Evolutionary conservation across 169 alveolate species (phyloP).

Genomic region (Plasmodium gallinaceum): DNA sequence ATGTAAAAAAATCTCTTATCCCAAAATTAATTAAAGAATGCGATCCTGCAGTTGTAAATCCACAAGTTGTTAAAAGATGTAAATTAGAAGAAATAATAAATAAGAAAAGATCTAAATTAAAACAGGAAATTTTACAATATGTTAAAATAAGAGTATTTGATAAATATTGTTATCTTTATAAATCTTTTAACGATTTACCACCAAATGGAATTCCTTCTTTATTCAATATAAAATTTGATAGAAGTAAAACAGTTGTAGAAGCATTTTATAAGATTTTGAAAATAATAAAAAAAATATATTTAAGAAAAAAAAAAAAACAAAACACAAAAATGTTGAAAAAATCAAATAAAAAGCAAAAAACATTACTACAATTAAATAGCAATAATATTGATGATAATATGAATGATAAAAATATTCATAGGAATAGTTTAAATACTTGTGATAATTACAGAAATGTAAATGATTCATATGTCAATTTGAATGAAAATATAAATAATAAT

Average conservation of each 20-base stretch:
- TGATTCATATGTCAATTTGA: background rate
- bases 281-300: constrained; percentile 64
- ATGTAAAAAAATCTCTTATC: constrained; percentile 91
- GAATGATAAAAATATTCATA: too few species aligned
- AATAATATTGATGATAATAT: too few species aligned
- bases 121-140: constrained; percentile 83
- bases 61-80: constrained; percentile 84
- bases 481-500: background rate
- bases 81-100: constrained; percentile 81
- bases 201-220: constrained; percentile 79
- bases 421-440: too few species aligned
- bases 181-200: constrained; percentile 81
- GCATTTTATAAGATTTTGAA: constrained; percentile 71
- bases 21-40: constrained; percentile 88
- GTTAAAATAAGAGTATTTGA: constrained; percentile 82
- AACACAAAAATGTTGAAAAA: background rate
- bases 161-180: constrained; percentile 77
- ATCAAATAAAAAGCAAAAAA: constrained; percentile 1
- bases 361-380: too few species aligned
- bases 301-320: constrained; percentile 31
- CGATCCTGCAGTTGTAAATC: constrained; percentile 86
- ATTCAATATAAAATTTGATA: constrained; percentile 76
- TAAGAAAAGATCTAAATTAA: constrained; percentile 78
- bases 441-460: too few species aligned
- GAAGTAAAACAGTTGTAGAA: constrained; percentile 74